Percentiles rank a stretch among this genome's conserved stretches.
Conservation (phyloP, 2,329 filamentous ascomycete genomes). For the Microdochium trichocladiopsis region DNA sequence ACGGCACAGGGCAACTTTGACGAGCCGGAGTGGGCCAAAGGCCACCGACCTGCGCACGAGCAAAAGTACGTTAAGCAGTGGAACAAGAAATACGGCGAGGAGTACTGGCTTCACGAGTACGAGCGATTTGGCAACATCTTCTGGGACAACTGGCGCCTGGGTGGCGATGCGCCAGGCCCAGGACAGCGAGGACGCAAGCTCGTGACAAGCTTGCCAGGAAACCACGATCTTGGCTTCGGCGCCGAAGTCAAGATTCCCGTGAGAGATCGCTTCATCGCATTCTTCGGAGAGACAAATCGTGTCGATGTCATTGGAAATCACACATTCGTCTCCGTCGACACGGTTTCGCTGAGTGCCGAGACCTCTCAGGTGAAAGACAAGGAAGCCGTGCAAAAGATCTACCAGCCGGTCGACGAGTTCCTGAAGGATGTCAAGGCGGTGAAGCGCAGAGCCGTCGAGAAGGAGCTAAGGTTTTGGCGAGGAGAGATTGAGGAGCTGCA, state of each 20-base stretch:
- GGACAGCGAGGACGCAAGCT: conserved; percentile 67
- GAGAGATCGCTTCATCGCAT: conserved; percentile 75
- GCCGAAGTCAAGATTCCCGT: conserved; percentile 75
- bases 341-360: conserved; percentile 75
- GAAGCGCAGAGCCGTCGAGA: conserved; percentile 61
- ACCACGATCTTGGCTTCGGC: conserved; percentile 91
- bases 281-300: conserved; percentile 86
- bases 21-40: conserved; percentile 51
- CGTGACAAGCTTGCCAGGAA: conserved; percentile 81
- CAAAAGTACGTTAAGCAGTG: conserved; percentile 53
- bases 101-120: conserved; percentile 85
- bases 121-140: conserved; percentile 82
- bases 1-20: conserved; percentile 55
- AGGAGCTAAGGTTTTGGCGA: conserved; percentile 59
- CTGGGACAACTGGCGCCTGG: conserved; percentile 59
- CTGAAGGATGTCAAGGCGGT: conserved; percentile 56
- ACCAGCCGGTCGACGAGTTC: conserved; percentile 70
- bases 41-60: conserved; percentile 43
- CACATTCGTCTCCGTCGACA: conserved; percentile 87
- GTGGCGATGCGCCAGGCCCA: conserved; percentile 42
- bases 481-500: conserved; percentile 49
- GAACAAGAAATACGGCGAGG: conserved; percentile 69
- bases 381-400: conserved; percentile 56
- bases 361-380: conserved; percentile 42
- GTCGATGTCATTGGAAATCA: conserved; percentile 93